Evolutionary conservation across 2,329 filamentous ascomycete genomes (phyloP), one percentile per base, ranked within the genome.

Genomic region (Ceratocystis eucalypticola): DNA sequence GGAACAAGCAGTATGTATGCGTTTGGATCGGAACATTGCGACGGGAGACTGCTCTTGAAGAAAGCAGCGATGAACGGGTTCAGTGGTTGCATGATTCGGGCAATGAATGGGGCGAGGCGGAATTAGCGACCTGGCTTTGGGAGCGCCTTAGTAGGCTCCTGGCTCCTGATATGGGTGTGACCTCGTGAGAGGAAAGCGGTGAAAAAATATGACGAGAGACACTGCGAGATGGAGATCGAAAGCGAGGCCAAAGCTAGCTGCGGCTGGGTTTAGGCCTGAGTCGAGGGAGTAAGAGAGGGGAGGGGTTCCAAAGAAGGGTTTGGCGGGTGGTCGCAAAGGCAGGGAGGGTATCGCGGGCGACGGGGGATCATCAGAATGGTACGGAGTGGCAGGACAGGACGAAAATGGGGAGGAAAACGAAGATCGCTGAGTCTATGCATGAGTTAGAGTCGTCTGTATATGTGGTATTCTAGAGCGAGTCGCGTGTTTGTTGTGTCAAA

Each of bases 51-150:
- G 84, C 91, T 97, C 81, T 91, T 91, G 84, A 96, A 96, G 86
- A 99, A 97, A 82, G 93, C 91, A 82, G 89, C 88, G 77, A 99
- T 84, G 79, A 96, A 97, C 76, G 94, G 94, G 80, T 99, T 99
- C 86, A 97, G 84, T 80, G 94, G 91, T 87, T 92, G 92, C 92
- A 96, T 96, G 53, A 44, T 65, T 30, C 5, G 5, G 25, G 20
- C 33, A 50, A n/a, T 55, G 8, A 20, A 46, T 57, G 25, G 20
- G 10, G 37, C 25, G 61, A 46, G 17, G 20, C 10, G 41, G 20
- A 17, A 62, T 25, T 57, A 57, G 53, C 53, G 10, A 28, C 53
- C 28, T 57, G 53, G 53, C 53, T 28, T 57, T 57, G 25, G 12
- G 53, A 22, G 53, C 25, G 22, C 53, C 37, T 33, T 28, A 0